Evolutionary conservation across 176 grass and related monocot species (phyloP).

Genomic region (Paspalum vaginatum): DNA sequence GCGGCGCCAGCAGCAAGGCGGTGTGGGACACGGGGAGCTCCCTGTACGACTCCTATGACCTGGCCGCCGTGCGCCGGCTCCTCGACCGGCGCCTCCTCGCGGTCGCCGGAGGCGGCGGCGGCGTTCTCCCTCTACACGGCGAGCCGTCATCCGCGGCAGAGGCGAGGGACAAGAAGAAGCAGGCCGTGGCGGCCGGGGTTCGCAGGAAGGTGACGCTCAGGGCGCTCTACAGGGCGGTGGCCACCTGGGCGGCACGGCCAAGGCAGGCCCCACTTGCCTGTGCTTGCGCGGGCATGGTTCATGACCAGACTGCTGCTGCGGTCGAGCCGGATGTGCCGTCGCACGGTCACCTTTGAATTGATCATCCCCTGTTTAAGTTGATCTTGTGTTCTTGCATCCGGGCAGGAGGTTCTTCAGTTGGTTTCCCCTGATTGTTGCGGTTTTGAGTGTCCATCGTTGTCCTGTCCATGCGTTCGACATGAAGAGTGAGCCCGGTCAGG

Average conservation of each 20-base stretch:
- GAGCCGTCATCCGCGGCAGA: not conserved
- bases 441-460: not conserved
- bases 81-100: constrained; percentile 52
- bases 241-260: constrained; percentile 34
- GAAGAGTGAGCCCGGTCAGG: not conserved
- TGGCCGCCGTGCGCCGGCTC: constrained; percentile 59
- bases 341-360: not conserved
- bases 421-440: not conserved
- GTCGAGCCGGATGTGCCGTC: constrained; percentile 20
- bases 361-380: not conserved
- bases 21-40: constrained; percentile 79
- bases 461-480: not conserved
- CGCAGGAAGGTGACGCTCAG: constrained; percentile 48
- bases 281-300: constrained; percentile 11
- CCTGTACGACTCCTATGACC: constrained; percentile 75
- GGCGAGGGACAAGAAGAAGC: not conserved
- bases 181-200: not conserved
- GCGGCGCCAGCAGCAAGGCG: not conserved
- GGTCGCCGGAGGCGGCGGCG: not conserved
- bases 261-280: constrained; percentile 3
- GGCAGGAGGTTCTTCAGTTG: not conserved
- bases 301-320: not conserved
- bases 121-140: not conserved
- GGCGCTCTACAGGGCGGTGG: constrained; percentile 40
- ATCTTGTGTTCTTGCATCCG: not conserved